These are phyloP conservation scores for Auricularia heimuer DNA, from an alignment of 768 basidiomycete genomes.

Conservation along the genomic window DNA sequence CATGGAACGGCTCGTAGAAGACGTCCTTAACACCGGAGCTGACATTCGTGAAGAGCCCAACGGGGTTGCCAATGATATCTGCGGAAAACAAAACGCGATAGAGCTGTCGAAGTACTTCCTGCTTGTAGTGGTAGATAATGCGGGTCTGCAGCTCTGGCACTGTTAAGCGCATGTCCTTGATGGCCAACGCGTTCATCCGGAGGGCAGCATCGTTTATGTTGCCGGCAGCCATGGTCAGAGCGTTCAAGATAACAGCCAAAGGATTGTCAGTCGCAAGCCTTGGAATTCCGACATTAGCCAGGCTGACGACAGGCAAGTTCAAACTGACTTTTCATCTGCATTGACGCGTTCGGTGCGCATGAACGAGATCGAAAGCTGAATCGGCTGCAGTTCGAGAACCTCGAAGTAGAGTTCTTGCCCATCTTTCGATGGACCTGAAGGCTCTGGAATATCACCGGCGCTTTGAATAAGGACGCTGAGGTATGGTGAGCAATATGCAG, in stretches of 20 bases:
- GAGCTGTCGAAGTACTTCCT: constrained; percentile 86
- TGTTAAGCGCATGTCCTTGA: constrained; percentile 89
- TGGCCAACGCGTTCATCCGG: constrained; percentile 84
- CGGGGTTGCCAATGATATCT: constrained; percentile 92
- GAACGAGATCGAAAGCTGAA: constrained; percentile 86
- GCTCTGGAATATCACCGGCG: constrained; percentile 59
- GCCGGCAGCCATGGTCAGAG: constrained; percentile 91
- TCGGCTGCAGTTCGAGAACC: constrained; percentile 87
- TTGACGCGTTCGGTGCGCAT: constrained; percentile 93
- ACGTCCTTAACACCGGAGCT: constrained; percentile 97
- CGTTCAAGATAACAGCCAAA: constrained; percentile 85
- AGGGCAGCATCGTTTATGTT: constrained; percentile 95
- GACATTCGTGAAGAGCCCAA: constrained; percentile 96
- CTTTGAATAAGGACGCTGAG: constrained; percentile 62
- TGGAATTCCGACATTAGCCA: background rate
- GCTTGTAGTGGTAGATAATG: constrained; percentile 84
- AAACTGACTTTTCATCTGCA: constrained; percentile 79
- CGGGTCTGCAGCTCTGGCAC: constrained; percentile 76
- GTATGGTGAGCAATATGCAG: background rate
- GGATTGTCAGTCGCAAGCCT: constrained; percentile 58
- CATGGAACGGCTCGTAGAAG: constrained; percentile 97
- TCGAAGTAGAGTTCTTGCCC: constrained; percentile 92
- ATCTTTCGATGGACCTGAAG: constrained; percentile 44
- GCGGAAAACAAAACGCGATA: constrained; percentile 98
- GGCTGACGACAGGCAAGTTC: background rate